Conservation (phyloP, 129 eudicot genomes). For the Apium graveolens region DNA sequence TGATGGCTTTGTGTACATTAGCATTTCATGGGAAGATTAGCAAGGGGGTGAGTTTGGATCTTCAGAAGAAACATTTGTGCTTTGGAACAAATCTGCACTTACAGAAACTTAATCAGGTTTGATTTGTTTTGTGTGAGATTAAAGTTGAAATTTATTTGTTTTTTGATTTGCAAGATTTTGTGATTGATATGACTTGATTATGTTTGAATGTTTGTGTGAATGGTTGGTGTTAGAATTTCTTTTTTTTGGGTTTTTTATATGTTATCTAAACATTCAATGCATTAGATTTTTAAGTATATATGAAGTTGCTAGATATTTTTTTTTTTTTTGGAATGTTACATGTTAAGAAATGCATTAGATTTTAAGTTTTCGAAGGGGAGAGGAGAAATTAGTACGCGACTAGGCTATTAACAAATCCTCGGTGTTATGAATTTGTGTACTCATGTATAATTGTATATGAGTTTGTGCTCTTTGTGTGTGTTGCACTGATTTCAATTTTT, state of each 20-base stretch:
- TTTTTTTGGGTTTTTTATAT: not conserved
- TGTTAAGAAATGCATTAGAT: not conserved
- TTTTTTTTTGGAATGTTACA: not conserved
- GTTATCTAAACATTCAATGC: not conserved
- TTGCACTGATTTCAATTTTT: not conserved
- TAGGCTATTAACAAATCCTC: not conserved
- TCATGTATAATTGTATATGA: not conserved
- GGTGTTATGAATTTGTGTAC: not conserved
- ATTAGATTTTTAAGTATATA: not conserved
- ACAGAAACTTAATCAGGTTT: constrained; percentile 45
- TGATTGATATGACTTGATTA: not conserved
- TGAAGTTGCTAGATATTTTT: too few species aligned
- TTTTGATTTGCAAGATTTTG: not conserved
- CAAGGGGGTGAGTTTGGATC: constrained; percentile 22
- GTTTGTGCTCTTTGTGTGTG: not conserved
- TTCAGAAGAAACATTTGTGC: constrained; percentile 35
- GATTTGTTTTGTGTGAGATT: constrained; percentile 1
- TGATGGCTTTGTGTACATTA: constrained; percentile 57
- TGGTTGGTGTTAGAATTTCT: not conserved
- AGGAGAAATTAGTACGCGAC: not conserved
- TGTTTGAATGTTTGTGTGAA: not conserved
- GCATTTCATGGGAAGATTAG: constrained; percentile 45
- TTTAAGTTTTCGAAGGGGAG: not conserved
- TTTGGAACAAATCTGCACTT: constrained; percentile 41
- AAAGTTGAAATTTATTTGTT: not conserved